Base-by-base conservation (phyloP, 306 rosid species). In the Lathyrus tuberosus region DNA sequence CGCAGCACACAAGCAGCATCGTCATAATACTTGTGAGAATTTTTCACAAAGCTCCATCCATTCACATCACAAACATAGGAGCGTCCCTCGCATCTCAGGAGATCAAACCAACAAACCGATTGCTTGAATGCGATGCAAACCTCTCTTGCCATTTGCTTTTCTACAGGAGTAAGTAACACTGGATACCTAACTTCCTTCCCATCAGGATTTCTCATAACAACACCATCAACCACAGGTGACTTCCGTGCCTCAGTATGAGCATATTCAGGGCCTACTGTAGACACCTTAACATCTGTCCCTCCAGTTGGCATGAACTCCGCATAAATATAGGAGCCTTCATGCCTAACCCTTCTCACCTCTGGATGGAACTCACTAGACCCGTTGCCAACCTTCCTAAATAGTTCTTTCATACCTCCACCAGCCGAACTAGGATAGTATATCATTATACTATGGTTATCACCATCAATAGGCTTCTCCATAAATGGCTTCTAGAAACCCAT, bases 231-330 rank as follows among this genome's bases (percentile, higher is more conserved):
- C 75, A 93, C 98, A 12, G 98, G 98, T 78, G 98, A 93, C 83
- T 93, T 93, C 78, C 98, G 86, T 65, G 98, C 98, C 86, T 93
- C 98, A 31, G 98, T 97, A 86, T 93, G 98, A 22, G 98, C 98
- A 83, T 93, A 93, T 81, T 93, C 98, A 49, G 91, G 93, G 70
- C 98, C 97, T 67, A 93, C 98, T 1, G 98, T 93, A 69, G 90
- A 93, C 58, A 92, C 98, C 98, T 93, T 93, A 73, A 93, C 98
- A 84, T 93, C 98, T 79, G 98, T 93, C 66, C 98, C 98, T 73
- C 98, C 98, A 12, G 98, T 93, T 47, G 98, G 91, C 96, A 90
- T 90, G 83, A 93, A 93, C 76, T 93, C 98, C 78, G 90, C 98
- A 15, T 93, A 93, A 79, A 93, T 90, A 76, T 93, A 93, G 38